phyloP scores from a whole-genome alignment of 1,284 basidiomycete species.

The Sphaerobolus stellatus region DNA sequence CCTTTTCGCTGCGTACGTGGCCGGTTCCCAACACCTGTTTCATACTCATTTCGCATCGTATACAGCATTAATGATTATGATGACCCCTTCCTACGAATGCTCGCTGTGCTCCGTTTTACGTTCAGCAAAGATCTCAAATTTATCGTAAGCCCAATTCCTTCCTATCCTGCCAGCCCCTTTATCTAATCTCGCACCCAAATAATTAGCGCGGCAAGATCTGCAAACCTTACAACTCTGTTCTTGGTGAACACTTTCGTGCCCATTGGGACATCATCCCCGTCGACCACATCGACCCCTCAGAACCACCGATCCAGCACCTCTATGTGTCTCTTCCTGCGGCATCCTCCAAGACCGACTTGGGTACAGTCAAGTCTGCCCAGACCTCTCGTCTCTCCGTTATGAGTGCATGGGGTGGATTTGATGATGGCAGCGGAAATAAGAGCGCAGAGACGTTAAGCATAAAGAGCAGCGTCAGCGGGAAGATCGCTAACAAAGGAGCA shows the following conservation, averaged over 20 bases:
- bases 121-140: slow-evolving; percentile 97
- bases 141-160: slow-evolving; percentile 53
- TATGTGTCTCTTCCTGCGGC: slow-evolving; percentile 38
- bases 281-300: slow-evolving; percentile 48
- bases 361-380: slow-evolving; percentile 23
- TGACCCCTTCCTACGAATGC: slow-evolving; percentile 90
- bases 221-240: slow-evolving; percentile 95
- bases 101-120: slow-evolving; percentile 84
- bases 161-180: background rate
- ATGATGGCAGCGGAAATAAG: slow-evolving; percentile 14
- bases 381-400: slow-evolving; percentile 27
- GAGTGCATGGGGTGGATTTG: too few relatives aligned
- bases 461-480: slow-evolving; percentile 44
- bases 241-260: slow-evolving; percentile 89
- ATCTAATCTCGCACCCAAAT: background rate
- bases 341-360: slow-evolving; percentile 19
- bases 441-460: slow-evolving; percentile 55
- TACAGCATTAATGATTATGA: slow-evolving; percentile 82
- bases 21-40: background rate
- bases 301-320: slow-evolving; percentile 47
- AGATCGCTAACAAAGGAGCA: slow-evolving; percentile 55
- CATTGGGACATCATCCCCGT: slow-evolving; percentile 80
- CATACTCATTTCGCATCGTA: slow-evolving; percentile 2
- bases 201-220: slow-evolving; percentile 81
- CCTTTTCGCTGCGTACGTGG: slow-evolving; percentile 84